These are phyloP conservation scores for Apiotrichum veenhuisii DNA, from an alignment of 1,284 basidiomycete genomes.

Conservation along the genomic window DNA sequence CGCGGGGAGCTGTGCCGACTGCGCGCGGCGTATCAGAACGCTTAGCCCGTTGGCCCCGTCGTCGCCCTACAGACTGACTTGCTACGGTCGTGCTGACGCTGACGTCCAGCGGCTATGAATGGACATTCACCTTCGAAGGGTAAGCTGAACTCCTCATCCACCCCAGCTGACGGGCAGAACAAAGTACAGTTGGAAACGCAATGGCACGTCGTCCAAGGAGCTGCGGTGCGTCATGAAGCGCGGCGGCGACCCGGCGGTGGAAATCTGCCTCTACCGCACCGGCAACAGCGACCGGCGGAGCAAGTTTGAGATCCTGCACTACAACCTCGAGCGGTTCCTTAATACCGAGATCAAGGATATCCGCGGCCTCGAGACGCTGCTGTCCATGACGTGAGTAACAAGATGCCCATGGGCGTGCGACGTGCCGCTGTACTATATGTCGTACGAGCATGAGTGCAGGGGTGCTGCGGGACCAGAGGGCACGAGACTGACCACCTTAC, in stretches of 20 bases:
- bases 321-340: slow-evolving; percentile 47
- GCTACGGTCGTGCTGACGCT: neutral
- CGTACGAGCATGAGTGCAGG: too few relatives aligned
- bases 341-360: slow-evolving; percentile 42
- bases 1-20: neutral
- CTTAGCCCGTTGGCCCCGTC: too few relatives aligned
- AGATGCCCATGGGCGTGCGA: too few relatives aligned
- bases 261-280: slow-evolving; percentile 46
- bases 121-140: slow-evolving; percentile 46
- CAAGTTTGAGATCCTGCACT: slow-evolving; percentile 43
- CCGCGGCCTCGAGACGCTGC: slow-evolving; percentile 43
- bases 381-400: slow-evolving; percentile 36
- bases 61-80: too few relatives aligned
- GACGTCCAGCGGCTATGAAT: slow-evolving; percentile 26
- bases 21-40: neutral
- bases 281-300: slow-evolving; percentile 9
- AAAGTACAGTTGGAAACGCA: slow-evolving; percentile 45
- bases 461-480: too few relatives aligned
- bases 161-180: slow-evolving; percentile 24
- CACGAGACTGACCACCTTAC: neutral
- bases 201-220: slow-evolving; percentile 31
- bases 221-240: slow-evolving; percentile 46
- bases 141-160: slow-evolving; percentile 14
- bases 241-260: slow-evolving; percentile 45
- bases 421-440: neutral